phyloP scores from a whole-genome alignment of 139 green algal genomes.

The Chlamydomonas sp. region DNA sequence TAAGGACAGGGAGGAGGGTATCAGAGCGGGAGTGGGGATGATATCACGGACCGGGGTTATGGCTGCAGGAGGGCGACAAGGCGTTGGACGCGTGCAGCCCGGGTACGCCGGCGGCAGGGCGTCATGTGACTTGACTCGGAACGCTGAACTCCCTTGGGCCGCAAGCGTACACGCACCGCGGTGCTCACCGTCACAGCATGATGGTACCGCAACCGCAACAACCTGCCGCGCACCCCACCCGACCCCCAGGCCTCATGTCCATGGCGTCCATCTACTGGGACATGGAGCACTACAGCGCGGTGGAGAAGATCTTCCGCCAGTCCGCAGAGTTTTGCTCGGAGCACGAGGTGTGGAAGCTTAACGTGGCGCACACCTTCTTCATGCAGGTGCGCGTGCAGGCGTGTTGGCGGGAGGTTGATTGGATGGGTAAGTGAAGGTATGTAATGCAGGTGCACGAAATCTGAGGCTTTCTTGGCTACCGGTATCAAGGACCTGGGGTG shows the following conservation, averaged over 20 bases:
- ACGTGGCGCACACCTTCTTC: conserved; percentile 91
- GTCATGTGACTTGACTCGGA: background rate
- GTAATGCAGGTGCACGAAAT: background rate
- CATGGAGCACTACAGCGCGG: conserved; percentile 72
- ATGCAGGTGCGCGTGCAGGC: conserved; percentile 70
- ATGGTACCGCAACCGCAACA: background rate
- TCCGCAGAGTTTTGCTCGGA: conserved; percentile 88
- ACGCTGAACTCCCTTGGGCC: background rate
- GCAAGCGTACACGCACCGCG: background rate
- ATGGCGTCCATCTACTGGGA: conserved; percentile 89
- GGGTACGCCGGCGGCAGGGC: too few species aligned
- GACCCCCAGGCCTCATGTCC: conserved; percentile 79
- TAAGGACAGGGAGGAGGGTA: background rate
- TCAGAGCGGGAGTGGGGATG: too few species aligned
- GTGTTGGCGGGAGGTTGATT: background rate
- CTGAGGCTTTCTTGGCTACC: too few species aligned
- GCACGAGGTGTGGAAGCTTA: conserved; percentile 87
- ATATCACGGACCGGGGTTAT: too few species aligned
- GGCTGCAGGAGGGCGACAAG: too few species aligned
- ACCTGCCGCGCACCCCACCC: background rate
- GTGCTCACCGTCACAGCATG: background rate
- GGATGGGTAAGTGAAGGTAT: background rate
- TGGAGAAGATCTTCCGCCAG: conserved; percentile 84
- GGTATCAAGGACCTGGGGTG: too few species aligned
- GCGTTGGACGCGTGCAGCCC: too few species aligned